Evolutionary conservation across 352 stramenopile species (phyloP).

Genomic region (Phytophthora macrochlamydospora): DNA sequence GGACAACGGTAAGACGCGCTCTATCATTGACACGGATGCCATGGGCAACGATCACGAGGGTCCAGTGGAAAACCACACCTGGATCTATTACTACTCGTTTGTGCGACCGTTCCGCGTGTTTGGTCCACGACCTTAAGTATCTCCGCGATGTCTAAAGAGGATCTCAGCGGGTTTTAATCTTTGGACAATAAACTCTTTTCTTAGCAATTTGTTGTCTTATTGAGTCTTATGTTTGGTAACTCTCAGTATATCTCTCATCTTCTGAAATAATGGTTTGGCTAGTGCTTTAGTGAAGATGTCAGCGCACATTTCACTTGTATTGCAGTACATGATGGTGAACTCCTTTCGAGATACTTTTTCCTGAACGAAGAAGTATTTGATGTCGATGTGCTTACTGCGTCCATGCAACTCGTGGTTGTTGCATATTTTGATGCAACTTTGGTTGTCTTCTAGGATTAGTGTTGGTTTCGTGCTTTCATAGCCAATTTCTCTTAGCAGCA

Average conservation of each 20-base stretch:
- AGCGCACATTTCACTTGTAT: no score
- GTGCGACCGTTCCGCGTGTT: no score
- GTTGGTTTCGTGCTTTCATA: conserved; percentile 13
- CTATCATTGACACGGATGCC: neutral
- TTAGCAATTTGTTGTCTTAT: no score
- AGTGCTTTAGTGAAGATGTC: no score
- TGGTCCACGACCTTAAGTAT: no score
- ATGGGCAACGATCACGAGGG: neutral
- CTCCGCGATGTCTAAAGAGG: no score
- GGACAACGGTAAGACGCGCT: neutral
- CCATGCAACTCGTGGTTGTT: conserved; percentile 14
- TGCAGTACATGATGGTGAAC: conserved; percentile 3
- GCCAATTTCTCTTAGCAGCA: conserved; percentile 14
- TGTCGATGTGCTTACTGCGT: conserved; percentile 12
- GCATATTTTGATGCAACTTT: conserved; percentile 17
- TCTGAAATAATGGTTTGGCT: no score
- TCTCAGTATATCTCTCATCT: no score
- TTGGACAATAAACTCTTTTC: no score
- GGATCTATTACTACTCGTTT: no score
- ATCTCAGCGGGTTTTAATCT: no score
- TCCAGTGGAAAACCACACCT: neutral
- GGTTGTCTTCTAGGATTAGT: conserved; percentile 18
- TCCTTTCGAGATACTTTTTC: conserved; percentile 9
- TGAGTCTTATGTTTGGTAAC: no score
- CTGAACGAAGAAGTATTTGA: conserved; percentile 14